Conservation (phyloP, 148 eudicot genomes). For the Fagopyrum esculentum region DNA sequence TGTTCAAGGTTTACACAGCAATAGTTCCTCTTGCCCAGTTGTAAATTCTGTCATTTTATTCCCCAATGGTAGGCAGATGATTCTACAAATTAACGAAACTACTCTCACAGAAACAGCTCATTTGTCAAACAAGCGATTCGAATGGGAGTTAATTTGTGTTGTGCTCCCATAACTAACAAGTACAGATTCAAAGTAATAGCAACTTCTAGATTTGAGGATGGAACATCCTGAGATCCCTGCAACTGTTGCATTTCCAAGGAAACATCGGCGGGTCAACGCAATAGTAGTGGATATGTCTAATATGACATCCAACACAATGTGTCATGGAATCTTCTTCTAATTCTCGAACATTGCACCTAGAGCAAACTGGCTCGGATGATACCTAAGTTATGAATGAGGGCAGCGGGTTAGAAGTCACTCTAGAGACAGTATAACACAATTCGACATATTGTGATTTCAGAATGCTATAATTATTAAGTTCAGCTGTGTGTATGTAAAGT, state of each 20-base stretch:
- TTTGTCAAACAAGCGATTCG: background rate
- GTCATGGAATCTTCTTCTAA: slow-evolving; percentile 71
- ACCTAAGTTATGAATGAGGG: slow-evolving; percentile 21
- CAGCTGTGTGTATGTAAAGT: background rate
- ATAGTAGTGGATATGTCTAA: slow-evolving; percentile 55
- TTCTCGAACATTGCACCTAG: slow-evolving; percentile 42
- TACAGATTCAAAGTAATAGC: background rate
- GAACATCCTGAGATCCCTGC: slow-evolving; percentile 54
- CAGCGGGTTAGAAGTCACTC: background rate
- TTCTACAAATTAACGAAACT: background rate
- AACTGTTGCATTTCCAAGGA: slow-evolving; percentile 75
- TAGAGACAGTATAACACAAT: background rate
- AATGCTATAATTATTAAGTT: background rate
- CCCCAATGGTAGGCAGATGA: background rate
- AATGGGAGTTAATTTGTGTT: background rate
- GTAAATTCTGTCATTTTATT: too few species aligned
- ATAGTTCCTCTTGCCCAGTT: too few species aligned
- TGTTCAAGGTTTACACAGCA: too few species aligned
- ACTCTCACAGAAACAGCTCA: background rate
- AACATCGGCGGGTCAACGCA: slow-evolving; percentile 77
- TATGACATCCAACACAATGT: slow-evolving; percentile 46
- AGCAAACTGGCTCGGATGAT: slow-evolving; percentile 33
- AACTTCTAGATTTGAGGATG: slow-evolving; percentile 10
- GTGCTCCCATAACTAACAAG: too few species aligned
- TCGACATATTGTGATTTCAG: background rate